Conservation (phyloP, 73 alveolate species). For the Paramecium sonneborni region DNA sequence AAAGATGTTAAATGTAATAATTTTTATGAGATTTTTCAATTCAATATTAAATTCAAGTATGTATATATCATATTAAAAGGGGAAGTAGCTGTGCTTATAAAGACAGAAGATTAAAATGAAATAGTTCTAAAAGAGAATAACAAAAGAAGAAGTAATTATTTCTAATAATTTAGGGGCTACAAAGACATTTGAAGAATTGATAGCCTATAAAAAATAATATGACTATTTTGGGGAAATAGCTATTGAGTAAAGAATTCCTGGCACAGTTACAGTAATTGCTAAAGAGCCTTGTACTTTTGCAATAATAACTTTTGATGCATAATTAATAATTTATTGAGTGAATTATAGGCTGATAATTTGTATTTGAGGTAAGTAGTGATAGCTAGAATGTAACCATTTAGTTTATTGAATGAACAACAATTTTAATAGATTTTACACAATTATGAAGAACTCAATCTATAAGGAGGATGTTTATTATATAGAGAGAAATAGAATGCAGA, state of each 20-base stretch:
- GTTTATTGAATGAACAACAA: not conserved
- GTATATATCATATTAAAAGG: constrained; percentile 37
- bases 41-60: too few relatives aligned
- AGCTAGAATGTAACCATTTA: constrained; percentile 10
- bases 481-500: not conserved
- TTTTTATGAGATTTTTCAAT: too few relatives aligned
- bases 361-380: not conserved
- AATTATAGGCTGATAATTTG: not conserved
- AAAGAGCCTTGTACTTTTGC: constrained; percentile 18
- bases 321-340: not conserved
- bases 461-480: not conserved
- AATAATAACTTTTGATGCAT: not conserved
- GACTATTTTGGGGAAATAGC: constrained; percentile 53
- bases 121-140: not conserved
- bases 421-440: not conserved
- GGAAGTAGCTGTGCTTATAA: constrained; percentile 21
- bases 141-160: not conserved
- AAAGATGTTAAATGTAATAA: too few relatives aligned
- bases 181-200: constrained; percentile 28
- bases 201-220: not conserved
- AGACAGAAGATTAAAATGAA: constrained; percentile 3
- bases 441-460: constrained; percentile 3
- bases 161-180: not conserved
- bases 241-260: not conserved
- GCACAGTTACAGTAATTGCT: constrained; percentile 27